A percentile compares a stretch with the other conserved stretches of the same genome.
phyloP scores from a whole-genome alignment of 2,329 filamentous ascomycete genomes.

The Chaetomium olivaceum region DNA sequence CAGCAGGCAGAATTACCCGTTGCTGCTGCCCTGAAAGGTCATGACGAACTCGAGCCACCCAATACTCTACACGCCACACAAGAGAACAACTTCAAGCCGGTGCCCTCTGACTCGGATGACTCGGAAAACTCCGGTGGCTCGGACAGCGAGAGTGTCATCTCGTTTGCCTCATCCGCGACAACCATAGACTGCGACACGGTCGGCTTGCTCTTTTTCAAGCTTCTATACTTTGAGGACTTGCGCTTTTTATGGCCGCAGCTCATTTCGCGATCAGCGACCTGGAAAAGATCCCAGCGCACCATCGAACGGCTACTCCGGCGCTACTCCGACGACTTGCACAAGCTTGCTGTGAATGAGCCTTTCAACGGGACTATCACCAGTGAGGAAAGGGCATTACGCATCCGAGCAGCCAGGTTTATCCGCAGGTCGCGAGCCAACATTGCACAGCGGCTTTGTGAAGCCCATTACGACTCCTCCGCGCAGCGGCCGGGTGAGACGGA shows the following conservation, averaged over 20 bases:
- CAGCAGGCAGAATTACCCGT: background rate
- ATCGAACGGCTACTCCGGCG: background rate
- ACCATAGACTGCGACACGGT: background rate
- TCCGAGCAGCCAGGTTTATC: background rate
- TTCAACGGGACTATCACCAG: background rate
- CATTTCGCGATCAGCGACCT: background rate
- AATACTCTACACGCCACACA: background rate
- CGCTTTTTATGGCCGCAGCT: background rate
- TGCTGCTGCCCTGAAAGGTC: background rate
- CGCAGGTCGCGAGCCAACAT: background rate
- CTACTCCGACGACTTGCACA: background rate
- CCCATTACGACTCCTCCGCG: background rate
- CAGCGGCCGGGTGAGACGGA: background rate
- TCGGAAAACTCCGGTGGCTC: background rate
- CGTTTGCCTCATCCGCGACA: background rate
- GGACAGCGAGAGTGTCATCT: background rate
- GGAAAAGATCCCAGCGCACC: background rate
- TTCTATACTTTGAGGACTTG: background rate
- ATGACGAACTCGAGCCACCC: too few species aligned
- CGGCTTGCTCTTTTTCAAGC: background rate
- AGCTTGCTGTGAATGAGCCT: background rate
- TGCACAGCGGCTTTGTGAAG: background rate
- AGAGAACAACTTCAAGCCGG: background rate
- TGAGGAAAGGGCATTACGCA: background rate
- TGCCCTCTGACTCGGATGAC: background rate